Conservation (phyloP, 768 basidiomycete genomes). For the Sarcodon aspratus region DNA sequence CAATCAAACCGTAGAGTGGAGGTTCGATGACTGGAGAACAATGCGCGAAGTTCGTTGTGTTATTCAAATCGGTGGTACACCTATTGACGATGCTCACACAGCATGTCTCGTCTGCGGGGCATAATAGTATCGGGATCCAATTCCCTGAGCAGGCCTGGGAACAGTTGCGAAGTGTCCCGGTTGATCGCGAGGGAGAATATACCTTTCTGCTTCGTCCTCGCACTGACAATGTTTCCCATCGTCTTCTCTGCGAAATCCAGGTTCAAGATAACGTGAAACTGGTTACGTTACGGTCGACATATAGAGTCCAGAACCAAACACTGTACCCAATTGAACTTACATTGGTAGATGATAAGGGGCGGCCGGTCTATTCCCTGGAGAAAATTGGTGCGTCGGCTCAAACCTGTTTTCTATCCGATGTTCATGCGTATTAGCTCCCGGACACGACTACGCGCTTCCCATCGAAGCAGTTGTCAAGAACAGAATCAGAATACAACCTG, state of each 20-base stretch:
- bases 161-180: conserved; percentile 74
- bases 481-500: conserved; percentile 80
- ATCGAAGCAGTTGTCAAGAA: conserved; percentile 80
- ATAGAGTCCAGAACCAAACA: conserved; percentile 83
- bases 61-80: neutral
- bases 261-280: conserved; percentile 90
- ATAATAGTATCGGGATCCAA: conserved; percentile 81
- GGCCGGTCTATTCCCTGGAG: conserved; percentile 69
- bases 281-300: conserved; percentile 87
- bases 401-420: neutral
- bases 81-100: conserved; percentile 9
- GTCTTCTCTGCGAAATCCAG: conserved; percentile 80
- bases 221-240: conserved; percentile 60
- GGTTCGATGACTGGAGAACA: conserved; percentile 93
- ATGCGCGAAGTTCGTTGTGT: conserved; percentile 67
- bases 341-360: conserved; percentile 76
- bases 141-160: conserved; percentile 87
- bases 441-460: conserved; percentile 80
- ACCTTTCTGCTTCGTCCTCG: conserved; percentile 78
- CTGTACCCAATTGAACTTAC: conserved; percentile 89
- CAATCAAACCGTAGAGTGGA: conserved; percentile 80
- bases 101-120: conserved; percentile 40
- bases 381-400: conserved; percentile 49
- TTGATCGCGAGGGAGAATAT: conserved; percentile 90
- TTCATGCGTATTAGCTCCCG: conserved; percentile 43